Percentiles rank a stretch among this genome's conserved stretches.
These are phyloP conservation scores for Debaryomyces nepalensis DNA, from an alignment of 1,139 yeast genomes.

Conservation along the genomic window DNA sequence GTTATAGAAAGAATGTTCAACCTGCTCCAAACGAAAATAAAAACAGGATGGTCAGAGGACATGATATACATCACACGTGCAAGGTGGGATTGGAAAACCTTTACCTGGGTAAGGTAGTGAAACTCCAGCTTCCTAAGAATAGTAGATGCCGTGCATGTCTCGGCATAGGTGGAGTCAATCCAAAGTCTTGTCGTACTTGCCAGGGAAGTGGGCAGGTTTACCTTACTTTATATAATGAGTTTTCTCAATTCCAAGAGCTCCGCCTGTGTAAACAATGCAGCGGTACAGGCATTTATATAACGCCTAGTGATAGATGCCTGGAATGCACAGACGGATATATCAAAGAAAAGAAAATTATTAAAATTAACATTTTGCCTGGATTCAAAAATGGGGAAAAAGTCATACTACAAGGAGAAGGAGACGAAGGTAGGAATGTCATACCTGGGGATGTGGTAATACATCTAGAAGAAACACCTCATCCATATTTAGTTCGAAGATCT, in stretches of 20 bases:
- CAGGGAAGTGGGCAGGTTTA: slow-evolving; percentile 44
- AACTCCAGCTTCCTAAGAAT: slow-evolving; percentile 45
- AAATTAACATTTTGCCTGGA: slow-evolving; percentile 58
- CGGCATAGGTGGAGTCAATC: slow-evolving; percentile 45
- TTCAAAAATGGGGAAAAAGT: slow-evolving; percentile 54
- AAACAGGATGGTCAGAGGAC: slow-evolving; percentile 28
- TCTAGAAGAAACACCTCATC: slow-evolving; percentile 39
- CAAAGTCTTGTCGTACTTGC: slow-evolving; percentile 40
- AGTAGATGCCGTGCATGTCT: slow-evolving; percentile 39
- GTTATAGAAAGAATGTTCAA: slow-evolving; percentile 27
- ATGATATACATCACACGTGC: slow-evolving; percentile 48
- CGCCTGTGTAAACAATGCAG: slow-evolving; percentile 40
- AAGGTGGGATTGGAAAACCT: slow-evolving; percentile 42
- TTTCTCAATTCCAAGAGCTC: slow-evolving; percentile 39
- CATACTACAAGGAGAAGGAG: slow-evolving; percentile 61
- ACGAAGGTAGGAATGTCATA: slow-evolving; percentile 59
- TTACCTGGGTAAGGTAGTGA: slow-evolving; percentile 44
- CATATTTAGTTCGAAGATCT: slow-evolving; percentile 52
- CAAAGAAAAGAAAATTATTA: slow-evolving; percentile 54
- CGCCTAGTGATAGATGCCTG: slow-evolving; percentile 31
- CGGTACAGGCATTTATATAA: slow-evolving; percentile 39
- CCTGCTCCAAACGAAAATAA: slow-evolving; percentile 24
- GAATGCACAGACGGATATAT: slow-evolving; percentile 41
- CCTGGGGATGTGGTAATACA: slow-evolving; percentile 72
- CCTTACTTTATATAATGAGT: slow-evolving; percentile 36